Evolutionary conservation across 2,329 filamentous ascomycete genomes (phyloP).

Genomic region (Torrubiella hemipterigena): DNA sequence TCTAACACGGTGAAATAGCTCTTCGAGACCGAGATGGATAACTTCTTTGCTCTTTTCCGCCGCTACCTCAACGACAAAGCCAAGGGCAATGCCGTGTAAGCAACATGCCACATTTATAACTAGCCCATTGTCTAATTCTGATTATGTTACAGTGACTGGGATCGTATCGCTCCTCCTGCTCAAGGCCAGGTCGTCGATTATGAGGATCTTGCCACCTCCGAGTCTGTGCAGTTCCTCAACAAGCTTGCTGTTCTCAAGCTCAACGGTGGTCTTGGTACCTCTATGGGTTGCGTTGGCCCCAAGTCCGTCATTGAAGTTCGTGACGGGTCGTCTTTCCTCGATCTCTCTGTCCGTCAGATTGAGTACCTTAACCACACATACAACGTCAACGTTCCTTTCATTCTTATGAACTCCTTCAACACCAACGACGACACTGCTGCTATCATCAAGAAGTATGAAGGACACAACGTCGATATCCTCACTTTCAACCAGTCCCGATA

Average conservation of each 20-base stretch:
- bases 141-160: slow-evolving; percentile 63
- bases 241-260: slow-evolving; percentile 98
- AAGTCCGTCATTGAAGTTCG: slow-evolving; percentile 99
- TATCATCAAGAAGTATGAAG: slow-evolving; percentile 99
- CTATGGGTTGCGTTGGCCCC: slow-evolving; percentile 97
- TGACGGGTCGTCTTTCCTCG: slow-evolving; percentile 99
- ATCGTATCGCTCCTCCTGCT: slow-evolving; percentile 87
- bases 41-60: slow-evolving; percentile 98
- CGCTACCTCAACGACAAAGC: slow-evolving; percentile 98
- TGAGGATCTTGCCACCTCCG: slow-evolving; percentile 74
- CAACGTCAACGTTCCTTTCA: slow-evolving; percentile 91
- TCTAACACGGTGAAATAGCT: slow-evolving; percentile 38
- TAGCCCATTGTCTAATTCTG: slow-evolving; percentile 7
- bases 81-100: slow-evolving; percentile 82
- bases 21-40: slow-evolving; percentile 99
- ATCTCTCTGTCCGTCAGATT: slow-evolving; percentile 96
- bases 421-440: slow-evolving; percentile 94
- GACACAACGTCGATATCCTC: slow-evolving; percentile 97
- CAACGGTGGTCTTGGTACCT: slow-evolving; percentile 97
- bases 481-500: slow-evolving; percentile 99
- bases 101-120: slow-evolving; percentile 8
- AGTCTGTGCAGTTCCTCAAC: slow-evolving; percentile 87
- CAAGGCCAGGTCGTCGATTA: slow-evolving; percentile 93
- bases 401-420: slow-evolving; percentile 99
- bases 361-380: slow-evolving; percentile 99